Conservation (phyloP, 2,329 filamentous ascomycete species). For the Penicillium sp. region DNA sequence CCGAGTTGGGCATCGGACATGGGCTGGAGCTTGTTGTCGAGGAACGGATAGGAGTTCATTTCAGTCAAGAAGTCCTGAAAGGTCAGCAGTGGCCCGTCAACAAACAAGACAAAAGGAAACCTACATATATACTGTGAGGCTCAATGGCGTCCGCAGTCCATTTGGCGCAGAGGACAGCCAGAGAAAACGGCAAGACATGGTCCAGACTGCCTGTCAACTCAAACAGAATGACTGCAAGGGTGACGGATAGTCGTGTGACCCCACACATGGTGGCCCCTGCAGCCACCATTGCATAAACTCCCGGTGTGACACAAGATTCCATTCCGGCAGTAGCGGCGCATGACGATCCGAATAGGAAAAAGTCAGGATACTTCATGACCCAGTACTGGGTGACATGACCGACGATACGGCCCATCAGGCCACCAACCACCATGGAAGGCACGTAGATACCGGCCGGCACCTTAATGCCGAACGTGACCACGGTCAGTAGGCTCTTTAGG, state of each 20-base stretch:
- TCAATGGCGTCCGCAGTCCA: slow-evolving; percentile 97
- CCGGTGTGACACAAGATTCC: slow-evolving; percentile 88
- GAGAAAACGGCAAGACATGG: slow-evolving; percentile 91
- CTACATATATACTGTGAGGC: slow-evolving; percentile 87
- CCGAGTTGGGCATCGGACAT: slow-evolving; percentile 86
- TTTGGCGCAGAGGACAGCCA: slow-evolving; percentile 92
- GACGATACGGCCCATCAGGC: slow-evolving; percentile 84
- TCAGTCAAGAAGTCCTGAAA: slow-evolving; percentile 85
- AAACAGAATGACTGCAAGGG: slow-evolving; percentile 91
- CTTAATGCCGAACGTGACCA: slow-evolving; percentile 94
- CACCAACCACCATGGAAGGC: slow-evolving; percentile 97
- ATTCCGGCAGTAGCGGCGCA: slow-evolving; percentile 72
- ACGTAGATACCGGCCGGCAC: slow-evolving; percentile 97
- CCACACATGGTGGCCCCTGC: slow-evolving; percentile 98
- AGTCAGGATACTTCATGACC: slow-evolving; percentile 73
- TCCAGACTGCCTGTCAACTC: slow-evolving; percentile 94
- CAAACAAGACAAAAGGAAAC: slow-evolving; percentile 33
- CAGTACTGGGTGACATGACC: slow-evolving; percentile 85
- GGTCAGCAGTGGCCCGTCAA: slow-evolving; percentile 24
- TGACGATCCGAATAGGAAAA: slow-evolving; percentile 69
- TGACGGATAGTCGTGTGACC: slow-evolving; percentile 90
- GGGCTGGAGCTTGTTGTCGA: slow-evolving; percentile 95
- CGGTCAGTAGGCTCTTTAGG: slow-evolving; percentile 86
- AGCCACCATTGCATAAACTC: slow-evolving; percentile 94
- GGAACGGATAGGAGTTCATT: slow-evolving; percentile 96